phyloP scores from a whole-genome alignment of 495 filamentous ascomycete genomes.

The Daldinia decipiens region DNA sequence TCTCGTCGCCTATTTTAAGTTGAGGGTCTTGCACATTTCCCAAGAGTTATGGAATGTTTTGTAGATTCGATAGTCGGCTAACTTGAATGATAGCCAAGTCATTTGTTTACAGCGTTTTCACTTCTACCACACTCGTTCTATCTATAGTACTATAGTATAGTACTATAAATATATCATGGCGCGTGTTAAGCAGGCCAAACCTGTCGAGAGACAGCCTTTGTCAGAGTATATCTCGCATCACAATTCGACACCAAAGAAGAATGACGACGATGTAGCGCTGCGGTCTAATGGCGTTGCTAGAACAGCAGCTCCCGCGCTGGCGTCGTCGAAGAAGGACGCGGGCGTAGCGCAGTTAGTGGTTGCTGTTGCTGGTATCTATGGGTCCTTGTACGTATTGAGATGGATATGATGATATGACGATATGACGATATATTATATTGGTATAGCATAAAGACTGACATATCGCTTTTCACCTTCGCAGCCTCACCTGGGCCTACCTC shows the following conservation, averaged over 20 bases:
- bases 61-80: slow-evolving; percentile 2
- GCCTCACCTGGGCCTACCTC: slow-evolving; percentile 93
- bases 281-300: slow-evolving; percentile 55
- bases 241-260: slow-evolving; percentile 50
- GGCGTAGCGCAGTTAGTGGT: slow-evolving; percentile 78
- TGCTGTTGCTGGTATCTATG: slow-evolving; percentile 93
- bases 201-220: slow-evolving; percentile 71
- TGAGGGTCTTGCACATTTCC: not conserved
- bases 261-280: slow-evolving; percentile 24
- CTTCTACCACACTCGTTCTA: not conserved
- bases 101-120: not conserved
- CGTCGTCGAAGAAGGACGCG: slow-evolving; percentile 54
- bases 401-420: not conserved
- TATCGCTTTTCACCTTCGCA: slow-evolving; percentile 52
- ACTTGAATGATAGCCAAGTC: slow-evolving; percentile 1
- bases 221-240: slow-evolving; percentile 65
- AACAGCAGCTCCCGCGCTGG: slow-evolving; percentile 39
- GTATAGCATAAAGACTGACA: slow-evolving; percentile 2
- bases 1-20: not conserved
- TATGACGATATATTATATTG: too few relatives aligned
- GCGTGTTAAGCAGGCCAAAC: slow-evolving; percentile 73
- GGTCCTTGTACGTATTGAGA: slow-evolving; percentile 78
- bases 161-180: slow-evolving; percentile 64
- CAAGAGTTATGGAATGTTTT: slow-evolving; percentile 12
- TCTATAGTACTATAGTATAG: too few relatives aligned